Evolutionary conservation across 352 stramenopile species (phyloP).

Genomic region (Globisporangium canariense): DNA sequence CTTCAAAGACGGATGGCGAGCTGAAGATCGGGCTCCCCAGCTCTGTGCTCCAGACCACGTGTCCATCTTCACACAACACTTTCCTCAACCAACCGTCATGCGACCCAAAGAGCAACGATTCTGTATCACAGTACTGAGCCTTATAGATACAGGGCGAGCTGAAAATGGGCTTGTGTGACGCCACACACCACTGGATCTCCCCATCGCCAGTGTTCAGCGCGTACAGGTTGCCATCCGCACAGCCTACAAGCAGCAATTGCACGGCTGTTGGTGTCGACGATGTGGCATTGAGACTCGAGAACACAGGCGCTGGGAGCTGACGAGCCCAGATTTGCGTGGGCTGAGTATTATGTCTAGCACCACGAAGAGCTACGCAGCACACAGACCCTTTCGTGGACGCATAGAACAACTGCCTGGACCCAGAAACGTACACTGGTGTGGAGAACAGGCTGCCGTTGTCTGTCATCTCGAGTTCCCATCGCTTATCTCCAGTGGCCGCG

Average conservation of each 20-base stretch:
- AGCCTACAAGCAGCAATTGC: conserved; percentile 37
- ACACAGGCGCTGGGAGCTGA: conserved; percentile 44
- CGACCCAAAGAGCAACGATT: conserved; percentile 39
- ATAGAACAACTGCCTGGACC: conserved; percentile 26
- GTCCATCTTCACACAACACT: conserved; percentile 24
- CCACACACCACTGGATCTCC: conserved; percentile 27
- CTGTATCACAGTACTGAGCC: background rate
- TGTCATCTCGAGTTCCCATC: conserved; percentile 22
- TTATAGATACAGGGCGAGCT: conserved; percentile 48
- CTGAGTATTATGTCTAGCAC: background rate
- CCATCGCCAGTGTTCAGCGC: conserved; percentile 27
- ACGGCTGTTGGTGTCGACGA: conserved; percentile 1
- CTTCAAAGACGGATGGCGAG: conserved; percentile 33
- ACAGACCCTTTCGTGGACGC: conserved; percentile 43
- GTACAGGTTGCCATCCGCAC: conserved; percentile 47
- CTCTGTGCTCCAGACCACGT: conserved; percentile 31
- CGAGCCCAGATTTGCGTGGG: conserved; percentile 2
- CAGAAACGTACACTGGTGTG: conserved; percentile 28
- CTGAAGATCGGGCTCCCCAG: conserved; percentile 40
- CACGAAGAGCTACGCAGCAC: conserved; percentile 17
- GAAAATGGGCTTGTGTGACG: conserved; percentile 54
- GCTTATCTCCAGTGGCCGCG: conserved; percentile 13
- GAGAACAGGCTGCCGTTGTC: conserved; percentile 50
- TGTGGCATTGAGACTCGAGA: conserved; percentile 36
- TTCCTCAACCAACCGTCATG: conserved; percentile 51